Evolutionary conservation across 139 green algal species (phyloP), one percentile per base, ranked within the genome.

Genomic region (Closterium sp.): DNA sequence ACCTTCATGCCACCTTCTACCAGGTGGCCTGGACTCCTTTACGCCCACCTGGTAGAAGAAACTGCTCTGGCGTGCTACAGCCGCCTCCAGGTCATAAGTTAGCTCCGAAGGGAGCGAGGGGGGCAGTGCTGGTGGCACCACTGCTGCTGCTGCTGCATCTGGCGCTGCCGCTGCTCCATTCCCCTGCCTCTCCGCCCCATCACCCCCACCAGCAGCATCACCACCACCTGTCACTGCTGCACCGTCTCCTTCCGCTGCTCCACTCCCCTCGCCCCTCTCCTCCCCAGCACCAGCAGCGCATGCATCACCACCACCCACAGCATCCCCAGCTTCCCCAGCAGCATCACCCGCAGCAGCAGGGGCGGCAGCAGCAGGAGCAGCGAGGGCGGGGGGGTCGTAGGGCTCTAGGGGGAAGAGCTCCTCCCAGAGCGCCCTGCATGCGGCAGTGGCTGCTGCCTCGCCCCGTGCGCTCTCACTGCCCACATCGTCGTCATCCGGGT

Each of bases 401-500:
- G 32, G 32, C 38, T 91, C 34, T 0, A 28, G 19, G 13, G 89
- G 89, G 42, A 88, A 91, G 13, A 27, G 38, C 17, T 27, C 29
- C 38, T 84, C 89, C 89, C 89, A 91, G 1, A 91, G 34, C 28
- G n/a, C 30, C 73, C 34, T 13, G 62, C 32, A 87, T 28, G 32
- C 31, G 3, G 31, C 31, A 5, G 88, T 89, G 31, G 89, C 31
- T 84, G 22, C 38, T 30, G 24, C 31, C 38, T 91, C 89, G 21
- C 84, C n/a, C 27, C 28, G 85, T 13, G 62, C 62, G 62, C 62
- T 79, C 62, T 79, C 62, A 79, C 62, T 79, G 62, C 62, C 62
- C 62, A 79, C 62, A 7, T 87, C 89, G 38, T 28, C 89, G 9
- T 90, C 42, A 84, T 90, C 90, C 28, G 84, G 84, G 7, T n/a